Percentiles rank a stretch among this genome's conserved stretches.
These are phyloP conservation scores for Orbilia ellipsospora DNA, from an alignment of 2,329 filamentous ascomycete genomes.

Conservation along the genomic window DNA sequence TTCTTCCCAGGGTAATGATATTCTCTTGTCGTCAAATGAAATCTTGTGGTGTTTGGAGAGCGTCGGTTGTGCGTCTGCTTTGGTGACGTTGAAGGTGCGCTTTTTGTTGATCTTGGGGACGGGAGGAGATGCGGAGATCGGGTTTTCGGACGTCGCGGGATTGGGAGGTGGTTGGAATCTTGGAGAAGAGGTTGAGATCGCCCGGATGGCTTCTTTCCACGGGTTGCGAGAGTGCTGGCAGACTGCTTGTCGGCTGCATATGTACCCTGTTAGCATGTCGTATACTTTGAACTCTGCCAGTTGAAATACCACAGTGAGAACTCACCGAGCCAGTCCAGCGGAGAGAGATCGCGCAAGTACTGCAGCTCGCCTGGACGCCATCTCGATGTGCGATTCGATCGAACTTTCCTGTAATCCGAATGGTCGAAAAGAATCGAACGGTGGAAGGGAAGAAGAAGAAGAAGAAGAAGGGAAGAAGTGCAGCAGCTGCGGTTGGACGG, in stretches of 20 bases:
- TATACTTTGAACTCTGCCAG: too few relatives aligned
- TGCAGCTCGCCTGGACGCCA: constrained; percentile 49
- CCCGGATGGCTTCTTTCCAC: constrained; percentile 47
- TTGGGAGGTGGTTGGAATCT: constrained; percentile 10
- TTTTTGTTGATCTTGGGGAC: constrained; percentile 21
- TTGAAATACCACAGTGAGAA: constrained; percentile 6
- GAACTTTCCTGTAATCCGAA: constrained; percentile 3
- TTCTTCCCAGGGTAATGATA: constrained; percentile 59
- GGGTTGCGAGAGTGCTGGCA: constrained; percentile 49
- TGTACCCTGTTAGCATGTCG: not conserved
- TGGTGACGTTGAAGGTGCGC: constrained; percentile 59
- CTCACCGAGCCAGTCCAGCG: constrained; percentile 41
- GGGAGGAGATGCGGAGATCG: not conserved
- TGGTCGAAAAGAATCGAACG: not conserved
- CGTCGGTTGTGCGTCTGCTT: constrained; percentile 58
- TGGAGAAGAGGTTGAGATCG: constrained; percentile 39
- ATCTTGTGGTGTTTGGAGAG: constrained; percentile 59
- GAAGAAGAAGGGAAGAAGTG: constrained; percentile 20
- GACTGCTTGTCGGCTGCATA: constrained; percentile 25
- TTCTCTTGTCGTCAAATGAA: constrained; percentile 58
- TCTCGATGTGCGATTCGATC: constrained; percentile 17
- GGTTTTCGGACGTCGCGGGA: too few relatives aligned
- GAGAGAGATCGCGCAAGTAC: constrained; percentile 49
- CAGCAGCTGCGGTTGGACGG: constrained; percentile 19
- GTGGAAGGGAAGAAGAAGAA: constrained; percentile 8